A percentile compares a stretch with the other conserved stretches of the same genome.
Conservation (phyloP, 2,329 filamentous ascomycete species). For the Microsporum canis region DNA sequence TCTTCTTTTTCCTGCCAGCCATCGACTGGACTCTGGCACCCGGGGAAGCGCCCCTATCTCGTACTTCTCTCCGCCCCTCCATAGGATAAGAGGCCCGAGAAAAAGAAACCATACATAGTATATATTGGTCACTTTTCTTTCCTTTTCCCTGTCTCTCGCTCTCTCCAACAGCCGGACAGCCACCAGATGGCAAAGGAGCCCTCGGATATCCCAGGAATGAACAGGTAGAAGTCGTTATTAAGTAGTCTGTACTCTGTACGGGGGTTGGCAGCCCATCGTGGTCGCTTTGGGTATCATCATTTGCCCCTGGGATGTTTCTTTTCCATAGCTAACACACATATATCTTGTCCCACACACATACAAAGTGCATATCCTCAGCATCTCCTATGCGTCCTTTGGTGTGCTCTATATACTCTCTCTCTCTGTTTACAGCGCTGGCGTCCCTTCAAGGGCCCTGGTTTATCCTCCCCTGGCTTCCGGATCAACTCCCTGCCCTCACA, state of each 20-base stretch:
- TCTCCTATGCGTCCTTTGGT: neutral
- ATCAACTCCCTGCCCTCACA: neutral
- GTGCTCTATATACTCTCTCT: neutral
- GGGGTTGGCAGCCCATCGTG: neutral
- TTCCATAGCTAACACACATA: neutral
- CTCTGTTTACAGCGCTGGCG: neutral
- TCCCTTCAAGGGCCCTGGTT: neutral
- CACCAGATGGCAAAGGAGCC: neutral
- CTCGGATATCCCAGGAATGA: neutral
- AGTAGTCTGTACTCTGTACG: neutral
- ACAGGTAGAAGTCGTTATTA: neutral
- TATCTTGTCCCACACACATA: neutral
- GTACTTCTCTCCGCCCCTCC: neutral
- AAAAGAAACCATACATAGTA: neutral
- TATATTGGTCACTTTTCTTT: neutral
- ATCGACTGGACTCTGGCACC: neutral
- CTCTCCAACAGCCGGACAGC: neutral
- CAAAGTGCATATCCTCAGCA: neutral
- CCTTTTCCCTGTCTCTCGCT: neutral
- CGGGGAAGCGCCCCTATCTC: neutral
- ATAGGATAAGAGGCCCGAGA: constrained; percentile 2
- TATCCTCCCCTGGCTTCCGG: neutral
- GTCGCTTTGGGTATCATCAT: neutral
- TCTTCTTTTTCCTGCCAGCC: neutral
- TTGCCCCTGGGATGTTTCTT: neutral